phyloP scores from a whole-genome alignment of 2,329 filamentous ascomycete genomes.

The Ophiosphaerella korrae region DNA sequence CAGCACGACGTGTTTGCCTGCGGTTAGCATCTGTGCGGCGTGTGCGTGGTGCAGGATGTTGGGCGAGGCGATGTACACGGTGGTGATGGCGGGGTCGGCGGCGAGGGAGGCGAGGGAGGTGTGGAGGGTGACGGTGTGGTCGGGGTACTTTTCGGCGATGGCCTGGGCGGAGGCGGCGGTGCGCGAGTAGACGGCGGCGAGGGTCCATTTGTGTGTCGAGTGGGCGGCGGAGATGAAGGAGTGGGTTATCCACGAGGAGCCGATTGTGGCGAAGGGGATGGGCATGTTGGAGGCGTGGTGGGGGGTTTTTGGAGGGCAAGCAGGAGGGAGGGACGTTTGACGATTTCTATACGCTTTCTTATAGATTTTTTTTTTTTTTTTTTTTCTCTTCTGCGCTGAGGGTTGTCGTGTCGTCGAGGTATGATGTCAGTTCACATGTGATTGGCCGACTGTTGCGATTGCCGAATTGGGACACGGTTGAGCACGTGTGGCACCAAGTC shows the following conservation, averaged over 20 bases:
- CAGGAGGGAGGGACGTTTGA: neutral
- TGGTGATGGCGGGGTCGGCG: constrained; percentile 45
- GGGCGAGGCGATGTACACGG: constrained; percentile 57
- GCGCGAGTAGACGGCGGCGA: constrained; percentile 55
- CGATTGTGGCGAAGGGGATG: constrained; percentile 54
- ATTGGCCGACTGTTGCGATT: constrained; percentile 21
- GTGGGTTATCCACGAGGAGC: constrained; percentile 58
- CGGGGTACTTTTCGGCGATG: constrained; percentile 50
- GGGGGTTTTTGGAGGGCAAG: neutral
- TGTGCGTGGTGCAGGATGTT: constrained; percentile 56
- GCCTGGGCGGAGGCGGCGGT: constrained; percentile 49
- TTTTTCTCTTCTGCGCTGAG: no score
- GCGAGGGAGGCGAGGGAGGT: constrained; percentile 49
- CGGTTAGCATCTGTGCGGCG: constrained; percentile 49
- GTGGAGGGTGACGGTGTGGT: constrained; percentile 41
- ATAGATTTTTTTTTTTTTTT: no score
- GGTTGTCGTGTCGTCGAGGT: neutral
- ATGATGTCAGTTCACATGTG: constrained; percentile 16
- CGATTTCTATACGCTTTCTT: no score
- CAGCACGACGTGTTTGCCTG: constrained; percentile 56
- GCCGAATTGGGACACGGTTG: constrained; percentile 7
- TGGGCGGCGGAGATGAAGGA: constrained; percentile 53
- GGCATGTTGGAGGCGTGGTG: constrained; percentile 18
- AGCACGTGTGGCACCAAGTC: no score
- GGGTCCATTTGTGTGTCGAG: constrained; percentile 51